Evolutionary conservation across 768 basidiomycete species (phyloP), one percentile per base, ranked within the genome.

Genomic region (Boletus subcaerulescens): DNA sequence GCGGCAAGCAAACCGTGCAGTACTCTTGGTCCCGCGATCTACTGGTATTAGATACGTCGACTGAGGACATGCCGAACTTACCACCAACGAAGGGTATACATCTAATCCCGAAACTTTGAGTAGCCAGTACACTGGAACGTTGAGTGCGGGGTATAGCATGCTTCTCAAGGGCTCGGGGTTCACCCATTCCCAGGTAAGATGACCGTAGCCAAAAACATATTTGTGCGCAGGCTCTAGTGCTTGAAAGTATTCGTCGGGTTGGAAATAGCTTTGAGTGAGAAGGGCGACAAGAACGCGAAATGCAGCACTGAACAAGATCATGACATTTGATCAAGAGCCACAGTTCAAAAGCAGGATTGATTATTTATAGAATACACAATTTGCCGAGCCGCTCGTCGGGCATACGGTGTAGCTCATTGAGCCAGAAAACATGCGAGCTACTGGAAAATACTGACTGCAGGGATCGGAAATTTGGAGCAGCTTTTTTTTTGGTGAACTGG

Each of bases 211-310:
- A 68, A 92, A 98, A 47, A 97, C 91, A 41, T 86, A 72, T 52
- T 78, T 79, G 69, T 98, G 90, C 0, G 97, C 97, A 44, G 91
- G 89, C 67, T 99, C 97, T 42, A 98, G 79, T 7, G 93, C 82
- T 67, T 99, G 97, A 63, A 89, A 98, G 71, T 90, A 96, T 71
- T 98, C 97, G 71, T 99, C 97, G 10, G 97, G 94, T 69, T 98
- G 95, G 69, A 98, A 98, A 74, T 89, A 90, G 5, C 94, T 92
- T 50, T 80, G 79, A 0, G 92, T 94, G 39, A 74, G 72, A 32
- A 95, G 66, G 0, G 91, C 87, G 43, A 91, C 74, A 9, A 73
- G 54, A 48, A 89, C 68, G 44, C 90, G 84, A 59, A 84, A 64
- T 20, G 62, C 50, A 31, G 86, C 52, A n/a, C 81, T 76, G 48